phyloP scores from a whole-genome alignment of 345 rosid species.

The Camelina neglecta region DNA sequence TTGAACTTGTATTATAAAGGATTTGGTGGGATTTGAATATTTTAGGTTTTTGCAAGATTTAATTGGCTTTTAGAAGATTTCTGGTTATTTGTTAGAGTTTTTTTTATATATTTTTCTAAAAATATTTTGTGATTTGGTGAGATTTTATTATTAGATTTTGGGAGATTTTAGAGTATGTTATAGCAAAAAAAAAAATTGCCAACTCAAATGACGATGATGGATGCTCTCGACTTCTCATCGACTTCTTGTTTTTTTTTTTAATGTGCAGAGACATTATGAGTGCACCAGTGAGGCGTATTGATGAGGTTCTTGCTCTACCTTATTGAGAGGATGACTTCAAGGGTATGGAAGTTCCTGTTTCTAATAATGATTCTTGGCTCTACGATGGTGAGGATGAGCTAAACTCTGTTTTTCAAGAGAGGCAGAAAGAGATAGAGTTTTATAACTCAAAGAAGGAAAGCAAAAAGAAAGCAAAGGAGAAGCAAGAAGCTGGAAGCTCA shows the following conservation, averaged over 20 bases:
- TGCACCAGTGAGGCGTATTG: conserved; percentile 80
- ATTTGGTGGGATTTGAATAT: too few relatives aligned
- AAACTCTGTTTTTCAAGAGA: conserved; percentile 73
- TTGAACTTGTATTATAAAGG: too few relatives aligned
- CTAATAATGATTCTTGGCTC: conserved; percentile 93
- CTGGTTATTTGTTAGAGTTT: too few relatives aligned
- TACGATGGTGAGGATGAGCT: conserved; percentile 81
- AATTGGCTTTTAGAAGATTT: too few relatives aligned
- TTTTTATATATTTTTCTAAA: too few relatives aligned
- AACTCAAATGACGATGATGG: too few relatives aligned
- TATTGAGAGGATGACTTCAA: conserved; percentile 64
- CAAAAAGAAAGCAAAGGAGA: conserved; percentile 58
- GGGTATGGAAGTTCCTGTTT: conserved; percentile 61
- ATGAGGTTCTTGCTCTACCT: conserved; percentile 81
- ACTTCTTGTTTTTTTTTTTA: neutral
- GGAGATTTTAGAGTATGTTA: too few relatives aligned
- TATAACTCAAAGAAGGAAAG: conserved; percentile 56
- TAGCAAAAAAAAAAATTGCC: too few relatives aligned
- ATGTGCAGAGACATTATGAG: conserved; percentile 69
- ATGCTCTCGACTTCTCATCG: too few relatives aligned
- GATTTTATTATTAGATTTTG: too few relatives aligned
- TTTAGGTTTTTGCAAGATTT: too few relatives aligned
- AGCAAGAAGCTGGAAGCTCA: conserved; percentile 55
- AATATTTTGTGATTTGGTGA: too few relatives aligned
- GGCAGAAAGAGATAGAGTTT: conserved; percentile 83